Conservation (phyloP, 140 eudicot species). For the Oenanthe javanica region DNA sequence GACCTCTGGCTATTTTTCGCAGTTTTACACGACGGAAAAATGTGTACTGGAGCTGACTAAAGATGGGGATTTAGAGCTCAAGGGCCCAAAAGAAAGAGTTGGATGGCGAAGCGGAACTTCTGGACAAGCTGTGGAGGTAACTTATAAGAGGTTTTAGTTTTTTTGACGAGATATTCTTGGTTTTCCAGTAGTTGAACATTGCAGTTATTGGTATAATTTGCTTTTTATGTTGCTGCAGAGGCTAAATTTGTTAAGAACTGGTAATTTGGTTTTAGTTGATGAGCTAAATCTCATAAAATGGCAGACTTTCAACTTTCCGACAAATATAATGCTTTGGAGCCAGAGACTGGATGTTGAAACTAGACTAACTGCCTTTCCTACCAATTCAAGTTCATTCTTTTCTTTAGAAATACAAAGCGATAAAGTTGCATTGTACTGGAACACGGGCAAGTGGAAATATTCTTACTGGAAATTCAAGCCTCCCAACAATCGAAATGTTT, state of each 20-base stretch:
- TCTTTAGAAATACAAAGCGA: conserved; percentile 69
- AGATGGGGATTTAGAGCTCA: conserved; percentile 59
- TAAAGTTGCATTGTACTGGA: conserved; percentile 58
- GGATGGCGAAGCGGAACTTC: conserved; percentile 92
- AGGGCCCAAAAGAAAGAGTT: conserved; percentile 38
- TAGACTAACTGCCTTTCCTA: conserved; percentile 49
- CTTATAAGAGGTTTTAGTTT: neutral
- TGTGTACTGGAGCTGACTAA: conserved; percentile 50
- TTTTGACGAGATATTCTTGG: no score
- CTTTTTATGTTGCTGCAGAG: conserved; percentile 39
- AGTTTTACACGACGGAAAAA: conserved; percentile 49
- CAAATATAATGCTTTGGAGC: conserved; percentile 76
- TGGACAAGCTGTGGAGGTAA: conserved; percentile 91
- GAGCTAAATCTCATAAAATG: conserved; percentile 49
- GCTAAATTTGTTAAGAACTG: conserved; percentile 44
- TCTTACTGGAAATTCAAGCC: conserved; percentile 83
- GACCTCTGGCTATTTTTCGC: conserved; percentile 73
- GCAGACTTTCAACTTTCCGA: conserved; percentile 97
- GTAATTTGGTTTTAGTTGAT: conserved; percentile 74
- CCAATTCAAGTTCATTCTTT: conserved; percentile 40
- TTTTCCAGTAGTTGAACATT: neutral
- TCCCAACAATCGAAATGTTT: conserved; percentile 30
- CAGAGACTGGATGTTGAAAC: conserved; percentile 68
- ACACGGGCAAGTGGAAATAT: conserved; percentile 51
- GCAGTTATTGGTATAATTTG: neutral